phyloP scores from a whole-genome alignment of 2,329 filamentous ascomycete species.

The Lecanicillium sp. region DNA sequence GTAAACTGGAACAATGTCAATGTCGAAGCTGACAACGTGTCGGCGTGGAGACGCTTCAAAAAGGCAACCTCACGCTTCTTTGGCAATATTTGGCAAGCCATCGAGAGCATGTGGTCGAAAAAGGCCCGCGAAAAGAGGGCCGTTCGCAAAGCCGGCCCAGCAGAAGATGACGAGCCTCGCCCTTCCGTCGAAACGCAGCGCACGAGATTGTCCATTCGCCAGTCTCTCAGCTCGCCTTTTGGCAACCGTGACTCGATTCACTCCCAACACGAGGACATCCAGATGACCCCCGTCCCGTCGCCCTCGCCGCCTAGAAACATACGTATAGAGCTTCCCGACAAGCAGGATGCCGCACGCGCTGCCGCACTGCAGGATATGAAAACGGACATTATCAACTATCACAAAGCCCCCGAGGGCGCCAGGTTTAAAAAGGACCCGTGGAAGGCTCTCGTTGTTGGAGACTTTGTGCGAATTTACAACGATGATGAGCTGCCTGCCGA shows the following conservation, averaged over 20 bases:
- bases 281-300: slow-evolving; percentile 92
- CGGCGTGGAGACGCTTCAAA: slow-evolving; percentile 80
- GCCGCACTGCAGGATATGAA: slow-evolving; percentile 37
- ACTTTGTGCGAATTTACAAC: slow-evolving; percentile 94
- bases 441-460: slow-evolving; percentile 92
- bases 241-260: slow-evolving; percentile 43
- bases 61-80: slow-evolving; percentile 68
- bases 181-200: slow-evolving; percentile 43
- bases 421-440: slow-evolving; percentile 89
- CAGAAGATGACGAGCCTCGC: slow-evolving; percentile 45
- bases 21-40: slow-evolving; percentile 77
- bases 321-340: slow-evolving; percentile 31
- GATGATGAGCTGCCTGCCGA: slow-evolving; percentile 94
- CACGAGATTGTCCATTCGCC: slow-evolving; percentile 25
- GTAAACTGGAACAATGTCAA: slow-evolving; percentile 91
- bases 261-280: slow-evolving; percentile 64
- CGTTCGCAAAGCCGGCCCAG: slow-evolving; percentile 33
- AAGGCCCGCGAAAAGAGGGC: slow-evolving; percentile 40
- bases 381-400: slow-evolving; percentile 63
- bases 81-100: slow-evolving; percentile 42
- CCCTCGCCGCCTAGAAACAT: slow-evolving; percentile 47
- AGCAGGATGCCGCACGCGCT: slow-evolving; percentile 23
- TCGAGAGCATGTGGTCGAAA: slow-evolving; percentile 41
- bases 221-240: slow-evolving; percentile 42
- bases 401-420: slow-evolving; percentile 58